phyloP scores from a whole-genome alignment of 768 basidiomycete genomes.

The Leccinellum rugosiceps region DNA sequence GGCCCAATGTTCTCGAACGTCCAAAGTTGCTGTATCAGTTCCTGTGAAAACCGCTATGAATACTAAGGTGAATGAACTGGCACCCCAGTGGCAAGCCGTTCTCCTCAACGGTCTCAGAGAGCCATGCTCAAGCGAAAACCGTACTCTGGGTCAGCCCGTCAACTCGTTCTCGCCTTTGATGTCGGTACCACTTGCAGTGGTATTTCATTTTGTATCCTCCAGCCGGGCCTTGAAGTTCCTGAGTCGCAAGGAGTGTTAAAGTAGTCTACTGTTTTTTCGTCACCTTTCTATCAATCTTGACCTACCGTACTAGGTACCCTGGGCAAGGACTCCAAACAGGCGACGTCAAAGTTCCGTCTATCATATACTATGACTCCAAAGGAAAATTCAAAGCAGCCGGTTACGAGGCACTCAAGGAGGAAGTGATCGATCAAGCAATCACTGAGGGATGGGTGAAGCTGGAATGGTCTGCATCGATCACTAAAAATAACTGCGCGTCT shows the following conservation, averaged over 20 bases:
- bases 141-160: constrained; percentile 32
- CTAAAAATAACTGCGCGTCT: too few species aligned
- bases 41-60: neutral
- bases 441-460: constrained; percentile 41
- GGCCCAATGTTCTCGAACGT: neutral
- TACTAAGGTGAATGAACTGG: neutral
- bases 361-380: constrained; percentile 39
- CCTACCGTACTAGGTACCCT: neutral
- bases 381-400: constrained; percentile 17
- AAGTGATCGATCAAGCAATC: constrained; percentile 33
- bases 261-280: neutral
- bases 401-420: constrained; percentile 39
- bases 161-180: constrained; percentile 37
- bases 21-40: too few species aligned
- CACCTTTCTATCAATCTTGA: neutral
- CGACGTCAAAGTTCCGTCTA: neutral
- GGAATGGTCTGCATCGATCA: constrained; percentile 36
- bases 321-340: neutral
- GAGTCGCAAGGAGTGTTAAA: neutral
- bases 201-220: neutral
- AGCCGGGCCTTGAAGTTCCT: neutral
- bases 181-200: neutral
- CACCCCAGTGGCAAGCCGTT: neutral
- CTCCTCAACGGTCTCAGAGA: neutral
- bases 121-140: constrained; percentile 31